Evolutionary conservation across 2,329 filamentous ascomycete species (phyloP), one percentile per base, ranked within the genome.

Genomic region (Aspergillus pseudoviridinutans): DNA sequence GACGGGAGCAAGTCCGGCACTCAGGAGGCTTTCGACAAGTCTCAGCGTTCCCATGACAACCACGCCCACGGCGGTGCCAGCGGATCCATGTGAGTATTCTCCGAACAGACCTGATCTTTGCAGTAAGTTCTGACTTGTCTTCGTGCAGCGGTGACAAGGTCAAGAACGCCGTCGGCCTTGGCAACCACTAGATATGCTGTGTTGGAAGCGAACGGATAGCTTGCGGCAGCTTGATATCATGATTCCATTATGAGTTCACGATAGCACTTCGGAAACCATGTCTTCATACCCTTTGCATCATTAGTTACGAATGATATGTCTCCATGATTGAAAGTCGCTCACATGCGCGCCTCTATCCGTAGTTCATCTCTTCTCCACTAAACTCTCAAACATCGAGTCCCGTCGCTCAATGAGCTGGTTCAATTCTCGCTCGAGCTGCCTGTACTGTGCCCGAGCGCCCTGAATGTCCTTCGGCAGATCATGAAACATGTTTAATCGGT

Each of bases 321-420:
- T 51, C 27, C 29, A 41, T 49, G 3, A 51, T 51, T 51, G 38
- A 20, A 58, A 35, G 17, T 29, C 27, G 32, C 35, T 20, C 50
- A 38, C n/a, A 56, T 17, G 51, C 25, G n/a, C 20, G n/a, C 27
- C 25, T 25, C n/a, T 29, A 17, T 53, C 4, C 28, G 24, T 47
- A 27, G 22, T 38, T 62, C 42, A 57, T 32, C 35, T 38, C 17
- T 38, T 50, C 47, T 86, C 84, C 2, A 91, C 85, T 50, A 94
- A 71, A 1, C 81, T 83, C 69, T 93, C 91, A 69, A 96, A 95
- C 55, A 91, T 79, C 29, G 77, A 80, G 70, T 96, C 91, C 54
- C 92, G 82, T 64, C 81, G 80, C 61, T 80, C 79, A 28, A 82
- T 86, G 53, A 91, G 74, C 9, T 76, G 75, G 42, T 82, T 79